Evolutionary conservation across 2,329 filamentous ascomycete species (phyloP).

Genomic region (Teratosphaeria destructans): DNA sequence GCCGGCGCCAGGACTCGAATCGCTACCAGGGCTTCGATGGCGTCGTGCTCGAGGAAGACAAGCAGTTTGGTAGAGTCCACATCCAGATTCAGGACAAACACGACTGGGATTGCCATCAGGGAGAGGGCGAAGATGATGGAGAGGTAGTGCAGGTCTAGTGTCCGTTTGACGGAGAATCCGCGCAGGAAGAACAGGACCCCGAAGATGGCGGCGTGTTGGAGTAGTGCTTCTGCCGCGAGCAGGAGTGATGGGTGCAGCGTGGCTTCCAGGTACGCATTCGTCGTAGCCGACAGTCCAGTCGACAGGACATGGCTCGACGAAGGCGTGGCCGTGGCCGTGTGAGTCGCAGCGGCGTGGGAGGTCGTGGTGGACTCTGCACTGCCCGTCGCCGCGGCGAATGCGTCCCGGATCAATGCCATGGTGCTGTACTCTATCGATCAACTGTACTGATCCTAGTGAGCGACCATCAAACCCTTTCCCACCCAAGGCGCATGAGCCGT

Average conservation of each 20-base stretch:
- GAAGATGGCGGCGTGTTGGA: constrained; percentile 8
- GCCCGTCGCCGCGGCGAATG: neutral
- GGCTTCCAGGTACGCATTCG: neutral
- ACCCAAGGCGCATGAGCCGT: too few species aligned
- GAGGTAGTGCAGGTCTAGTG: constrained; percentile 11
- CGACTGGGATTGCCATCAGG: constrained; percentile 5
- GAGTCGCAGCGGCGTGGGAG: neutral
- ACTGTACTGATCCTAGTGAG: too few species aligned
- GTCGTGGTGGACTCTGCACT: neutral
- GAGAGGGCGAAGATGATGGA: constrained; percentile 7
- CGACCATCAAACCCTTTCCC: too few species aligned
- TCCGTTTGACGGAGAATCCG: constrained; percentile 7
- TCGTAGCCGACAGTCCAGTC: constrained; percentile 2
- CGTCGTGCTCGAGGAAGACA: constrained; percentile 12
- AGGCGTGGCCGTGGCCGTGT: neutral
- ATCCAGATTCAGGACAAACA: constrained; percentile 6
- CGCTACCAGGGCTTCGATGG: constrained; percentile 7
- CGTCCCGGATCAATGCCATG: neutral
- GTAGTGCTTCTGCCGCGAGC: constrained; percentile 2
- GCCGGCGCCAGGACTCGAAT: constrained; percentile 5
- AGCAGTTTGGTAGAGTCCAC: constrained; percentile 7
- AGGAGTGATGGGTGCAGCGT: constrained; percentile 2
- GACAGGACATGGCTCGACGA: neutral
- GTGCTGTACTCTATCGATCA: neutral
- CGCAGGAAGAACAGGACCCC: constrained; percentile 8